Base-by-base conservation (phyloP, 2,329 filamentous ascomycete species). In the Colletotrichum cereale region DNA sequence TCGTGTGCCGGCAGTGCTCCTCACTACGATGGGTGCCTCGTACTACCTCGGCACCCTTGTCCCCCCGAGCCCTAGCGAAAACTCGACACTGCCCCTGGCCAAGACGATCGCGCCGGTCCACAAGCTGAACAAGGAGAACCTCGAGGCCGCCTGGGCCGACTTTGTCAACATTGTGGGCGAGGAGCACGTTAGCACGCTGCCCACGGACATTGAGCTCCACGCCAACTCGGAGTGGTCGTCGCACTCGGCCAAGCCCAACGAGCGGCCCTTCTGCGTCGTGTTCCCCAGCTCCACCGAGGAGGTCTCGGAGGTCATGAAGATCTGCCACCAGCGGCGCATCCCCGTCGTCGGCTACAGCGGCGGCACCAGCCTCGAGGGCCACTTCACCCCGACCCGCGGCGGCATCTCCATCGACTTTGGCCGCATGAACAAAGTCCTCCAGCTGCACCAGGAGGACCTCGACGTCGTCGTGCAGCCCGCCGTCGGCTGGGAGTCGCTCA, bases 311-410 rank as follows among this genome's bases (percentile, higher is more conserved):
- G 89, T 98, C 71, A 96, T 97, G 91, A 95, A 96, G 83, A 84
- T 97, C 67, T 97, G 95, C 83, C 93, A 97, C 80, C 82, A 85
- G 77, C 87, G 95, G 50, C 87, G 87, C 67, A 96, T 98, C 73
- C 95, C 95, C 6, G 94, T 97, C 31, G 95, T 93, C 4, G 92
- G 91, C 3, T 97, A 95, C 83, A 94, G 92, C 68, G 95, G 95
- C 53, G 95, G 95, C 42, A 97, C 95, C 10, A 95, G 92, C 77
- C 85, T 98, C 40, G 95, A 98, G 82, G 95, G 95, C 1, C 94
- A 97, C 81, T 97, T 93, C 81, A 91, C 94, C 1, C 90, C 94
- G 2, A 97, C 94, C 21, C 86, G 91, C 75, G 92, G 93, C 68
- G 95, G 95, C 26, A 90, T 97, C 40, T 96, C 93, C 76, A 88